phyloP scores from a whole-genome alignment of 2,329 filamentous ascomycete species.

The Pseudogymnoascus sp. region DNA sequence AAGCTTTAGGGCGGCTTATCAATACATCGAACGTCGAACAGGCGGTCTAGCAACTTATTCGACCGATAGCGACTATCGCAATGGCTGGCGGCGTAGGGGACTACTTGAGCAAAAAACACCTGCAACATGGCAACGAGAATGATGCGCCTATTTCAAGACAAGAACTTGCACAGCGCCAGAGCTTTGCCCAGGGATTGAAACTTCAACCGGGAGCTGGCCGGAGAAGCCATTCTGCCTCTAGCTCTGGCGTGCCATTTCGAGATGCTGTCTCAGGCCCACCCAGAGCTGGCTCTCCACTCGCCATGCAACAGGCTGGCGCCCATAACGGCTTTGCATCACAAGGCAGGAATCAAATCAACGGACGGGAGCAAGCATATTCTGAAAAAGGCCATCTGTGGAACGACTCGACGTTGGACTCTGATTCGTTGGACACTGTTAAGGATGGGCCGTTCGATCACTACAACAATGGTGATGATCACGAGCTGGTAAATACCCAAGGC shows the following conservation, averaged over 20 bases:
- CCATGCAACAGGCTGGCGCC: neutral
- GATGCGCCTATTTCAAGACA: neutral
- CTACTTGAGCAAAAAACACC: neutral
- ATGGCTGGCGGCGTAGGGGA: neutral
- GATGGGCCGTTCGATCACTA: neutral
- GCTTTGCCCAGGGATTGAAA: neutral
- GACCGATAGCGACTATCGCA: neutral
- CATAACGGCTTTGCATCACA: neutral
- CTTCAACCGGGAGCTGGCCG: neutral
- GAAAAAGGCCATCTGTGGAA: neutral
- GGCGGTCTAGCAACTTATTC: neutral
- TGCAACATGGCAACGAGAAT: neutral
- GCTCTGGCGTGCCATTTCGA: neutral
- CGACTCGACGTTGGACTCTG: neutral
- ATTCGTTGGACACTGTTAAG: neutral
- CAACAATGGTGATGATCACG: neutral
- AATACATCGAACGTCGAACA: neutral
- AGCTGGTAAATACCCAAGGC: neutral
- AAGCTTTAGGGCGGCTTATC: neutral
- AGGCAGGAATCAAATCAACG: neutral
- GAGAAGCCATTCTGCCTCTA: neutral
- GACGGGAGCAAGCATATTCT: neutral
- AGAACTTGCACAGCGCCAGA: neutral
- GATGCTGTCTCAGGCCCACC: neutral
- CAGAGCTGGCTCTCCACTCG: neutral